These are phyloP conservation scores for Leccinum variabile DNA, from an alignment of 1,284 basidiomycete species.

Conservation along the genomic window DNA sequence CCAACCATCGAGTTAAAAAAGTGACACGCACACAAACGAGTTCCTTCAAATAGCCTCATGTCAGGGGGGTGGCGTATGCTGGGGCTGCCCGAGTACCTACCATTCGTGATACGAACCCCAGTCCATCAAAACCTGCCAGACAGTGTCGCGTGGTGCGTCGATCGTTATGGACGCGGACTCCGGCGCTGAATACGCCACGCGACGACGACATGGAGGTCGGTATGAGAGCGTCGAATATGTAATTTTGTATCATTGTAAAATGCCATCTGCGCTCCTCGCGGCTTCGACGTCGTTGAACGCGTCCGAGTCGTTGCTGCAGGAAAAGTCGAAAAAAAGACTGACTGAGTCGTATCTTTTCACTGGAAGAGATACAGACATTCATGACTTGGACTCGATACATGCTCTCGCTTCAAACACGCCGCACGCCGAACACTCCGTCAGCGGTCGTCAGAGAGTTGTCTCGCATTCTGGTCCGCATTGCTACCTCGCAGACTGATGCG, in stretches of 20 bases:
- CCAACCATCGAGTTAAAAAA: neutral
- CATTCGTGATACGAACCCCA: conserved; percentile 37
- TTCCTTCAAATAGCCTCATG: conserved; percentile 47
- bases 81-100: conserved; percentile 15
- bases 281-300: conserved; percentile 82
- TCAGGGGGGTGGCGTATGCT: neutral
- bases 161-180: conserved; percentile 29
- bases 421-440: conserved; percentile 38
- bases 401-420: conserved; percentile 58
- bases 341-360: conserved; percentile 85
- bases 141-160: conserved; percentile 36
- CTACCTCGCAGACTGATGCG: conserved; percentile 12
- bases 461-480: conserved; percentile 36
- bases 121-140: conserved; percentile 38
- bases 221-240: conserved; percentile 10
- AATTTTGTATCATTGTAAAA: conserved; percentile 3
- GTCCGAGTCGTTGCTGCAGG: conserved; percentile 58
- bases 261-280: conserved; percentile 81
- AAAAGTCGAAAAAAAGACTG: conserved; percentile 49
- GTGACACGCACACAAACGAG: conserved; percentile 55
- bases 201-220: conserved; percentile 13
- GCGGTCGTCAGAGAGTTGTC: conserved; percentile 40
- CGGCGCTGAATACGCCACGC: conserved; percentile 27
- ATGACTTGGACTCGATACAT: conserved; percentile 87
- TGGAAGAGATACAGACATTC: conserved; percentile 72